Evolutionary conservation across 1,139 yeast species (phyloP).

Genomic region (Meyerozyma guilliermondii): DNA sequence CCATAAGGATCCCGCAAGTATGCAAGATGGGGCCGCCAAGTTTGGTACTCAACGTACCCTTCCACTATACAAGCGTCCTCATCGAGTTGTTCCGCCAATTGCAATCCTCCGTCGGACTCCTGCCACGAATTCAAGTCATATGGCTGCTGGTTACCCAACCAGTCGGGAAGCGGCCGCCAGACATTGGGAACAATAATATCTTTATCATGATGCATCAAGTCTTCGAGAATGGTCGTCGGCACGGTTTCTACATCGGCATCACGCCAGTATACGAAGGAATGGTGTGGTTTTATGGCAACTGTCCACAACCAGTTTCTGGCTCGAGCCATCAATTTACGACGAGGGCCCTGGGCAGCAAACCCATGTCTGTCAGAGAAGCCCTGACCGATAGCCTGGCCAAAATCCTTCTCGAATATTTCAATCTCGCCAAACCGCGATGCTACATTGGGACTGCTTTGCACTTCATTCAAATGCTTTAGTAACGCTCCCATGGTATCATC

Average conservation of each 20-base stretch:
- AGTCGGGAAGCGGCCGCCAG: slow-evolving; percentile 89
- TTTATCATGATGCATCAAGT: slow-evolving; percentile 50
- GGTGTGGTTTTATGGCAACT: slow-evolving; percentile 48
- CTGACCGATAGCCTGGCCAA: slow-evolving; percentile 50
- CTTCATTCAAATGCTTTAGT: slow-evolving; percentile 33
- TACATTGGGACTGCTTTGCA: slow-evolving; percentile 40
- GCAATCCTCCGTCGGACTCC: slow-evolving; percentile 78
- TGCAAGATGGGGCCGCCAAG: slow-evolving; percentile 90
- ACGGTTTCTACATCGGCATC: slow-evolving; percentile 53
- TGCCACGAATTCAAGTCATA: slow-evolving; percentile 91
- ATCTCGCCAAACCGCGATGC: slow-evolving; percentile 49
- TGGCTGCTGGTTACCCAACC: slow-evolving; percentile 87
- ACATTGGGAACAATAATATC: slow-evolving; percentile 73
- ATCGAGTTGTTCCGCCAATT: slow-evolving; percentile 68
- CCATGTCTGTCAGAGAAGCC: slow-evolving; percentile 50
- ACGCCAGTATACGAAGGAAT: slow-evolving; percentile 51
- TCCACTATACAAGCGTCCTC: slow-evolving; percentile 91
- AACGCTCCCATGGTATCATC: slow-evolving; percentile 53
- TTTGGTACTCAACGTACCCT: slow-evolving; percentile 87
- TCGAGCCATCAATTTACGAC: slow-evolving; percentile 49
- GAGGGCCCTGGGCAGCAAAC: slow-evolving; percentile 51
- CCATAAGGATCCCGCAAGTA: slow-evolving; percentile 83
- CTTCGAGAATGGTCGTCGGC: slow-evolving; percentile 47
- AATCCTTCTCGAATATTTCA: slow-evolving; percentile 50
- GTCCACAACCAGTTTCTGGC: slow-evolving; percentile 54